Conservation (phyloP, 257 asterid genomes). For the Gentiana macrophylla region DNA sequence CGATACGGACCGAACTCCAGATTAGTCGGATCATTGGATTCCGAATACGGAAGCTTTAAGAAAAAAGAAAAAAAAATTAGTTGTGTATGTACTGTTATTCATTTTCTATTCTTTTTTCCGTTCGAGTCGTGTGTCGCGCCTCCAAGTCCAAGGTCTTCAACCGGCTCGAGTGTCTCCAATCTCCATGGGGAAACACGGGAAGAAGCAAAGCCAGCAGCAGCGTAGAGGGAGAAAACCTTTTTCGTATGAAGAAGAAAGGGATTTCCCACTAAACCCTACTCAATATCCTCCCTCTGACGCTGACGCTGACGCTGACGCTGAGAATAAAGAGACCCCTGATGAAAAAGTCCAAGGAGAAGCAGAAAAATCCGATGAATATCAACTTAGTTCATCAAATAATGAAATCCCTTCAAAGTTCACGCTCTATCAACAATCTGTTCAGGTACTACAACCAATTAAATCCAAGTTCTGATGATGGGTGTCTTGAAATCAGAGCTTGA, state of each 20-base stretch:
- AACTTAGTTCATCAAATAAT: slow-evolving; percentile 6
- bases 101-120: too few species aligned
- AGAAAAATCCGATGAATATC: slow-evolving; percentile 13
- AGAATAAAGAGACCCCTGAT: slow-evolving; percentile 25
- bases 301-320: slow-evolving; percentile 47
- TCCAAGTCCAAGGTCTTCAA: too few species aligned
- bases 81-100: too few species aligned
- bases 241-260: slow-evolving; percentile 31
- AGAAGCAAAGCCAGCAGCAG: slow-evolving; percentile 42
- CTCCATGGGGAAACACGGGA: slow-evolving; percentile 81
- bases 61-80: too few species aligned
- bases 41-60: too few species aligned
- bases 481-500: neutral
- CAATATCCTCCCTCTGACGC: slow-evolving; percentile 25
- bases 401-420: slow-evolving; percentile 64
- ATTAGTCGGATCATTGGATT: too few species aligned
- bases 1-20: too few species aligned
- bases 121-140: too few species aligned
- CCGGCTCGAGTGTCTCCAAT: too few species aligned
- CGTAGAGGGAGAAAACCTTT: slow-evolving; percentile 47
- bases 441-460: slow-evolving; percentile 31
- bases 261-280: slow-evolving; percentile 16
- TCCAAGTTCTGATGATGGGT: neutral
- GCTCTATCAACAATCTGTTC: slow-evolving; percentile 92
- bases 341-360: slow-evolving; percentile 21